phyloP scores from a whole-genome alignment of 1,284 basidiomycete genomes.

The Neonothopanus nambi region DNA sequence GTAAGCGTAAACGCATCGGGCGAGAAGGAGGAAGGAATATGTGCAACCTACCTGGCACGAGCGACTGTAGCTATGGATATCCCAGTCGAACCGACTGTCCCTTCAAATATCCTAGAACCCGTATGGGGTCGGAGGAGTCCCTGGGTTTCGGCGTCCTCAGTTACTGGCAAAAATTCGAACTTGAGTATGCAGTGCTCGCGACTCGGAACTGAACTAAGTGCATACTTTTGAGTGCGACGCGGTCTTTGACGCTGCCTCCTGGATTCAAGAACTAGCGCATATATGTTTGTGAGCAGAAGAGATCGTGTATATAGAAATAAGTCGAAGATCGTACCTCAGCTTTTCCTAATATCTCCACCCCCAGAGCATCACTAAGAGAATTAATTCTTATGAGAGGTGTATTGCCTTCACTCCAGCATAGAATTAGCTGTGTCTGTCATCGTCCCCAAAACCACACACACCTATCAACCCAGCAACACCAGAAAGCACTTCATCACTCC shows the following conservation, averaged over 20 bases:
- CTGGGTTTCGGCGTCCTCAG: conserved; percentile 87
- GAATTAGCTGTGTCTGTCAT: no score
- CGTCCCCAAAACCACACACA: conserved; percentile 35
- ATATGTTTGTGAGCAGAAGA: neutral
- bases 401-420: conserved; percentile 62
- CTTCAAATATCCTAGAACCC: conserved; percentile 94
- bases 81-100: conserved; percentile 96
- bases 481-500: conserved; percentile 71
- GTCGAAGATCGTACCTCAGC: conserved; percentile 68
- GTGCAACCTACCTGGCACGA: conserved; percentile 70
- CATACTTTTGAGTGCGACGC: conserved; percentile 89
- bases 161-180: conserved; percentile 68
- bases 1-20: neutral
- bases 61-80: conserved; percentile 96
- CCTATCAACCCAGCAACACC: conserved; percentile 86
- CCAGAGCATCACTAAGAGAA: conserved; percentile 86
- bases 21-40: conserved; percentile 28
- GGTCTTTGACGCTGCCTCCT: conserved; percentile 96
- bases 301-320: neutral
- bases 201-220: no score
- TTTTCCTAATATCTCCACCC: conserved; percentile 95
- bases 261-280: conserved; percentile 84
- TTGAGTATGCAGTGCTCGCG: no score
- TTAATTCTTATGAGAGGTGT: conserved; percentile 93
- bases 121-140: conserved; percentile 87